Conservation (phyloP, 2,329 filamentous ascomycete species). For the Fusarium irregulare region DNA sequence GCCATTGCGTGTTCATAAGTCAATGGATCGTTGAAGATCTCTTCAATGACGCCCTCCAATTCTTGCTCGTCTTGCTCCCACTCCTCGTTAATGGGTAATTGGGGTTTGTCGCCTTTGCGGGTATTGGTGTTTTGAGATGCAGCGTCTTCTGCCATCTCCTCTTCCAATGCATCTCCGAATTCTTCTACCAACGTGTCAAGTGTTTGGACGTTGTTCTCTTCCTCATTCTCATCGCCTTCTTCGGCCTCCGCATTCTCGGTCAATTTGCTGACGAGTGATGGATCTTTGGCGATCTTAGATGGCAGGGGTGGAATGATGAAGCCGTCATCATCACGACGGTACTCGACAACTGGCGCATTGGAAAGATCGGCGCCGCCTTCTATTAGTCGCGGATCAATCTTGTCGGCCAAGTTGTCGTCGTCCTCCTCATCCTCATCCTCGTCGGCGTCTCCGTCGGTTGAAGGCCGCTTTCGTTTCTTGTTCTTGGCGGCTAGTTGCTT, state of each 20-base stretch:
- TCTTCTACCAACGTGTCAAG: conserved; percentile 58
- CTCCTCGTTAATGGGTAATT: conserved; percentile 69
- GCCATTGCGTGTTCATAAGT: conserved; percentile 66
- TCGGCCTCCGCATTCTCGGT: conserved; percentile 21
- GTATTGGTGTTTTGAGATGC: conserved; percentile 35
- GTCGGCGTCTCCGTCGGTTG: conserved; percentile 43
- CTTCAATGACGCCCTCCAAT: conserved; percentile 76
- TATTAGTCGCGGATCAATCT: conserved; percentile 31
- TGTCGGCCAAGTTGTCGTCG: conserved; percentile 14
- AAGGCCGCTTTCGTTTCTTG: conserved; percentile 58
- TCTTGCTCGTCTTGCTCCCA: conserved; percentile 72
- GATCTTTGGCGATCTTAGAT: conserved; percentile 52
- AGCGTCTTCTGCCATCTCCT: conserved; percentile 38
- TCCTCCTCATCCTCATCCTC: conserved; percentile 29
- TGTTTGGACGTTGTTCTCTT: conserved; percentile 44
- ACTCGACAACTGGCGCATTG: conserved; percentile 50
- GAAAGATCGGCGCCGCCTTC: conserved; percentile 52
- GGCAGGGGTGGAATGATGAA: conserved; percentile 71
- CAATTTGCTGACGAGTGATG: conserved; percentile 42
- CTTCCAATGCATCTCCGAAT: conserved; percentile 57
- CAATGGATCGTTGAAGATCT: conserved; percentile 73
- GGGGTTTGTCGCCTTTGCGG: conserved; percentile 51
- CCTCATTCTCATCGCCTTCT: conserved; percentile 21
- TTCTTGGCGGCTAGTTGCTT: conserved; percentile 63
- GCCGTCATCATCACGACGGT: conserved; percentile 72